These are phyloP conservation scores for Fraxinus nigra DNA, from an alignment of 305 asterid genomes.

Conservation along the genomic window DNA sequence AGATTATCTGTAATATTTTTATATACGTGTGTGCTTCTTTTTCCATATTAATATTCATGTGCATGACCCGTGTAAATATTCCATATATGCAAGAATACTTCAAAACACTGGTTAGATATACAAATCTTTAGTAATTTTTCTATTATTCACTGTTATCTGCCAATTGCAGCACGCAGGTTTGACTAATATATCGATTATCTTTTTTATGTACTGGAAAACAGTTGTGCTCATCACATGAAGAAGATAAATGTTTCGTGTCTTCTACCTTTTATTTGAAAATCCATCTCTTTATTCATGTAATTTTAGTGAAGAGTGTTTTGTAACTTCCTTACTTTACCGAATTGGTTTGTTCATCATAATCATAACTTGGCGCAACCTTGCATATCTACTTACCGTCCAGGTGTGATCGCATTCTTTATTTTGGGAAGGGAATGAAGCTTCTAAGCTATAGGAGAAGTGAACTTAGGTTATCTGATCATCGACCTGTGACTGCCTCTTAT, in stretches of 20 bases:
- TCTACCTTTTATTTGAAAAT: neutral
- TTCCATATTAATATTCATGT: neutral
- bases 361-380: neutral
- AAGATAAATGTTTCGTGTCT: neutral
- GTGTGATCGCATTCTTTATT: conserved; percentile 86
- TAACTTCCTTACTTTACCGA: neutral
- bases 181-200: neutral
- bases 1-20: neutral
- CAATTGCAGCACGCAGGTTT: neutral
- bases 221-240: neutral
- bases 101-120: neutral
- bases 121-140: neutral
- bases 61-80: neutral
- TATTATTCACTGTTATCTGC: neutral
- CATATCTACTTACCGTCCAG: conserved; percentile 32
- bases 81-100: neutral
- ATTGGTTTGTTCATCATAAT: neutral
- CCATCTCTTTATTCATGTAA: neutral
- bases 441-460: conserved; percentile 69
- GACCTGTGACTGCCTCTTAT: conserved; percentile 79
- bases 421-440: conserved; percentile 73
- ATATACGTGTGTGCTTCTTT: neutral
- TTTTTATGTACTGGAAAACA: neutral
- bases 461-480: conserved; percentile 74
- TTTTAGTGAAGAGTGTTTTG: neutral